These are phyloP conservation scores for Globisporangium cystogenes DNA, from an alignment of 352 stramenopile genomes.

Conservation along the genomic window DNA sequence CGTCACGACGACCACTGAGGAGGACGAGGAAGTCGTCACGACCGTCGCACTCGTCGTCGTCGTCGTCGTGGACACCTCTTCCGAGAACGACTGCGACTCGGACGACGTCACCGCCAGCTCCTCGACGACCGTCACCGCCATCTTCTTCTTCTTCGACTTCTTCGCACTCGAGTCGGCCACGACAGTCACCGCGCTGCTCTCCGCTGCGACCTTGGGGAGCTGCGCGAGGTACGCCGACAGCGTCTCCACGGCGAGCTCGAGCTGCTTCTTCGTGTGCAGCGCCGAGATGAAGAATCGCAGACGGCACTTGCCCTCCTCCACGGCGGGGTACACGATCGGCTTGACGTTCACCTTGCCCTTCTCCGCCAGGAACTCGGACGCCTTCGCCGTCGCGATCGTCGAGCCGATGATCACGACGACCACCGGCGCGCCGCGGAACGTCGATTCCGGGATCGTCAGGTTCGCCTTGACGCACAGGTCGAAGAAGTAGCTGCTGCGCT, in stretches of 20 bases:
- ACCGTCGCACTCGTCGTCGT: not conserved
- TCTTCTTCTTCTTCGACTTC: slow-evolving; percentile 1
- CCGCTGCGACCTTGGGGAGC: not conserved
- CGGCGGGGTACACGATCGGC: slow-evolving; percentile 80
- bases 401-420: slow-evolving; percentile 76
- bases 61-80: slow-evolving; percentile 3
- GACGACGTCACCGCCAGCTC: slow-evolving; percentile 5
- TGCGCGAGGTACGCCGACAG: slow-evolving; percentile 30
- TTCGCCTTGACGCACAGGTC: slow-evolving; percentile 62
- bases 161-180: not conserved
- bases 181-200: not conserved
- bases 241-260: slow-evolving; percentile 46
- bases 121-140: slow-evolving; percentile 3
- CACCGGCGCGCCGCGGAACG: slow-evolving; percentile 64
- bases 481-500: slow-evolving; percentile 70
- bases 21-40: slow-evolving; percentile 1
- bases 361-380: slow-evolving; percentile 51
- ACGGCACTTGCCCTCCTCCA: slow-evolving; percentile 80
- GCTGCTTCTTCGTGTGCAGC: slow-evolving; percentile 60
- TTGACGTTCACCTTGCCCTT: slow-evolving; percentile 73
- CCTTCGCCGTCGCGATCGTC: slow-evolving; percentile 73
- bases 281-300: slow-evolving; percentile 85
- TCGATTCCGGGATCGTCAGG: slow-evolving; percentile 52
- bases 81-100: not conserved
- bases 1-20: not conserved